A percentile compares a stretch with the other conserved stretches of the same genome.
Conservation (phyloP, 176 grass and related monocot genomes). For the Avena eriantha region DNA sequence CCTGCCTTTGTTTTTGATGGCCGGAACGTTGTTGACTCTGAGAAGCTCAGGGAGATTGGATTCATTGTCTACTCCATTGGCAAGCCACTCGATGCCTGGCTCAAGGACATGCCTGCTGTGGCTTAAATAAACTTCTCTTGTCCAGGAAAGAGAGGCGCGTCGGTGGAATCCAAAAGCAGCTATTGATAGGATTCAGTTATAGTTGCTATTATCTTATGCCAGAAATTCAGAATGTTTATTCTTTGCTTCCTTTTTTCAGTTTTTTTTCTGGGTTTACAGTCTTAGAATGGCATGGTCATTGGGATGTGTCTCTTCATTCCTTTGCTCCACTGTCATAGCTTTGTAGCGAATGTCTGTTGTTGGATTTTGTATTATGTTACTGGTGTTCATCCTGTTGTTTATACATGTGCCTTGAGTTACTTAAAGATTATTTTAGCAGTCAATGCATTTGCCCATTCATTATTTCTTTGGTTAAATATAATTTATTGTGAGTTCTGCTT, state of each 20-base stretch:
- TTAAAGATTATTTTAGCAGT: slow-evolving; percentile 6
- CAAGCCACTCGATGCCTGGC: slow-evolving; percentile 70
- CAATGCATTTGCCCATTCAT: not conserved
- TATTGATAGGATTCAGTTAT: slow-evolving; percentile 30
- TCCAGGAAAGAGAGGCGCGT: not conserved
- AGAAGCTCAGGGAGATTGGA: slow-evolving; percentile 68
- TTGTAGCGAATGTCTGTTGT: slow-evolving; percentile 15
- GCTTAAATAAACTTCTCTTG: slow-evolving; percentile 43
- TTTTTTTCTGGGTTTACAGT: slow-evolving; percentile 17
- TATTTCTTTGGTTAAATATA: not conserved
- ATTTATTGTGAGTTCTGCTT: not conserved
- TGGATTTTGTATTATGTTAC: slow-evolving; percentile 9
- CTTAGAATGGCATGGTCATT: slow-evolving; percentile 20
- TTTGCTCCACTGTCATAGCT: slow-evolving; percentile 18
- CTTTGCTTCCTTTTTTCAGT: not conserved
- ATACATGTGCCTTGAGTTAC: slow-evolving; percentile 23
- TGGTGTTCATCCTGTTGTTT: slow-evolving; percentile 17
- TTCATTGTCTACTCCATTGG: slow-evolving; percentile 83
- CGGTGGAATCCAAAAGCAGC: not conserved
- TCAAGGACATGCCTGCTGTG: slow-evolving; percentile 76
- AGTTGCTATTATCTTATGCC: slow-evolving; percentile 21
- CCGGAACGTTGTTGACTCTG: slow-evolving; percentile 61
- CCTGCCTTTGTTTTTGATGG: slow-evolving; percentile 76
- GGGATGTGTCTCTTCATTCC: not conserved
- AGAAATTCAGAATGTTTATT: slow-evolving; percentile 27